Evolutionary conservation across 805 yeast genomes (phyloP).

Genomic region (Hanseniaspora osmophila): DNA sequence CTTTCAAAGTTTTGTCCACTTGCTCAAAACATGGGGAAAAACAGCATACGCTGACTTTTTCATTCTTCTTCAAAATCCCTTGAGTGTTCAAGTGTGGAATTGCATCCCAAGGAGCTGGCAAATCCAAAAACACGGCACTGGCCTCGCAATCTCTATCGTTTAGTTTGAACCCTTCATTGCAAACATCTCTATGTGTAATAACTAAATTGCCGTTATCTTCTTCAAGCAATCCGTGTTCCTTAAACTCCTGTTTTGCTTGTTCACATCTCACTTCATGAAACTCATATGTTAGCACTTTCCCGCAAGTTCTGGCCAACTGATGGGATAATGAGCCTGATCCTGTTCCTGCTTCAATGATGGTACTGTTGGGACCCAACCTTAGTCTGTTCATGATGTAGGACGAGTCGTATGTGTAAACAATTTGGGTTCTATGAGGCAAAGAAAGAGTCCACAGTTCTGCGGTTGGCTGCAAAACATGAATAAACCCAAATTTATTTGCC

Average conservation of each 20-base stretch:
- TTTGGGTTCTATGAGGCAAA: slow-evolving; percentile 92
- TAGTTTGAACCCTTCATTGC: slow-evolving; percentile 67
- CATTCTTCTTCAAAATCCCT: slow-evolving; percentile 37
- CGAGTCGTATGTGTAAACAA: slow-evolving; percentile 91
- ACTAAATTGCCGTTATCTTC: slow-evolving; percentile 32
- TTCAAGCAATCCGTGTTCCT: slow-evolving; percentile 45
- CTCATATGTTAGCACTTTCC: slow-evolving; percentile 71
- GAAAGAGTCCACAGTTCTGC: slow-evolving; percentile 96
- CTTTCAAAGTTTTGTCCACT: slow-evolving; percentile 73
- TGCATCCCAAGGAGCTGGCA: slow-evolving; percentile 96
- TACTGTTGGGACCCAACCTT: slow-evolving; percentile 54
- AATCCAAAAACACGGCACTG: slow-evolving; percentile 69
- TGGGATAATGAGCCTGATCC: slow-evolving; percentile 95
- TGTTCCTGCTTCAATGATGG: slow-evolving; percentile 93
- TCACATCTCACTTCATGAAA: slow-evolving; percentile 73
- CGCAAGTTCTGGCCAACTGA: slow-evolving; percentile 76
- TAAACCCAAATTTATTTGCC: slow-evolving; percentile 45
- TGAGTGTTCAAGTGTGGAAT: slow-evolving; percentile 47
- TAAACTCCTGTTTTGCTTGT: slow-evolving; percentile 70
- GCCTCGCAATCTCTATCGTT: slow-evolving; percentile 29
- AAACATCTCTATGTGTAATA: slow-evolving; percentile 84
- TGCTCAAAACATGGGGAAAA: slow-evolving; percentile 97
- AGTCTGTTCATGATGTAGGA: slow-evolving; percentile 78
- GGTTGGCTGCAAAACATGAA: slow-evolving; percentile 79
- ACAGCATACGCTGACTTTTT: slow-evolving; percentile 68